Percentiles rank a stretch among this genome's conserved stretches.
These are phyloP conservation scores for Pythium rhizo-oryzae DNA, from an alignment of 352 stramenopile genomes.

Conservation along the genomic window DNA sequence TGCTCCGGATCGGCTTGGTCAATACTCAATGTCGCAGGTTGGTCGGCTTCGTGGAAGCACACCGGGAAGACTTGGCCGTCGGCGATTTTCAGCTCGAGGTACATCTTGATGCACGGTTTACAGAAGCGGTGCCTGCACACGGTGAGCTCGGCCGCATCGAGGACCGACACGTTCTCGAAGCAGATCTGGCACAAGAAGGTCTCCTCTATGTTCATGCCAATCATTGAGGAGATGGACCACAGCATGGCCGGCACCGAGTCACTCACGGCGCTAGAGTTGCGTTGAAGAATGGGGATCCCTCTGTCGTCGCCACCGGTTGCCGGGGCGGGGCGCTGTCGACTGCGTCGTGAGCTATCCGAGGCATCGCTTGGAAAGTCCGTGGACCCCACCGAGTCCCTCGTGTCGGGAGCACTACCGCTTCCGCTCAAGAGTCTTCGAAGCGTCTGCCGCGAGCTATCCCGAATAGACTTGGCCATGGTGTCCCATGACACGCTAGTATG, in stretches of 20 bases:
- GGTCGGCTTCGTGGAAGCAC: slow-evolving; percentile 57
- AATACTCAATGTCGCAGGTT: not conserved
- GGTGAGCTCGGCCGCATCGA: slow-evolving; percentile 39
- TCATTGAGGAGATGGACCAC: slow-evolving; percentile 16
- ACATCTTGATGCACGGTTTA: slow-evolving; percentile 55
- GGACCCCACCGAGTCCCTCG: not conserved
- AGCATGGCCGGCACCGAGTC: slow-evolving; percentile 21
- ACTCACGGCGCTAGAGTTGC: slow-evolving; percentile 17
- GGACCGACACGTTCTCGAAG: slow-evolving; percentile 57
- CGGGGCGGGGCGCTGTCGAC: not conserved
- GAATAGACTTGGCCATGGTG: not conserved
- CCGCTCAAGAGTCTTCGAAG: slow-evolving; percentile 10
- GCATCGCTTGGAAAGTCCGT: not conserved
- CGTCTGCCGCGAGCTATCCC: slow-evolving; percentile 5
- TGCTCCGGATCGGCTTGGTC: not conserved
- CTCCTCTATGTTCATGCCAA: slow-evolving; percentile 55
- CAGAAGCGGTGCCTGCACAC: slow-evolving; percentile 68
- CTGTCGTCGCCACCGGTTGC: not conserved
- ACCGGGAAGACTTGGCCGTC: slow-evolving; percentile 72
- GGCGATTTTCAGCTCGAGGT: slow-evolving; percentile 73
- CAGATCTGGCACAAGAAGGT: slow-evolving; percentile 83
- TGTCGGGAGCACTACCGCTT: not conserved
- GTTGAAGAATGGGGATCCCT: slow-evolving; percentile 20
- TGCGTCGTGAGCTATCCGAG: not conserved
- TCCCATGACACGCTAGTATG: slow-evolving; percentile 6